phyloP scores from a whole-genome alignment of 345 rosid species.

The Eucalyptus urophylla region DNA sequence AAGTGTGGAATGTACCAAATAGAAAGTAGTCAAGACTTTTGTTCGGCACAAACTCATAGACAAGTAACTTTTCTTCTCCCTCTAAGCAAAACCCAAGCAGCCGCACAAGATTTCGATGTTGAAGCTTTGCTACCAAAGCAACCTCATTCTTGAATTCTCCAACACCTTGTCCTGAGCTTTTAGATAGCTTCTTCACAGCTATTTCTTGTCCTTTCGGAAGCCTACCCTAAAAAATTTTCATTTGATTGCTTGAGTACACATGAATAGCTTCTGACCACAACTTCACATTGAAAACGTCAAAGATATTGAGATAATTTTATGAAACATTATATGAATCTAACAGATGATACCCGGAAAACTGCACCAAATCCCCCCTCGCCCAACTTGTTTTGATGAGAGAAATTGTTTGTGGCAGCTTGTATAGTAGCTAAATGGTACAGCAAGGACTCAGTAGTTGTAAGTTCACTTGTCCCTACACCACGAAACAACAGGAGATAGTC shows the following conservation, averaged over 20 bases:
- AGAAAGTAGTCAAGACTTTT: slow-evolving; percentile 27
- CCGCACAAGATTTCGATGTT: slow-evolving; percentile 39
- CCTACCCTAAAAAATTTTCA: slow-evolving; percentile 10
- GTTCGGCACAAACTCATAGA: slow-evolving; percentile 40
- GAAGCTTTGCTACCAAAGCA: slow-evolving; percentile 26
- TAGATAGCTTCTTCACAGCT: slow-evolving; percentile 18
- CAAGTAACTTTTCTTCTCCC: slow-evolving; percentile 28
- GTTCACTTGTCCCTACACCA: slow-evolving; percentile 10
- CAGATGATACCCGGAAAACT: slow-evolving; percentile 34
- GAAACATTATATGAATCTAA: neutral
- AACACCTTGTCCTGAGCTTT: neutral
- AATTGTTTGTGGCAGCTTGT: slow-evolving; percentile 30
- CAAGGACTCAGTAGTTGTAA: slow-evolving; percentile 19
- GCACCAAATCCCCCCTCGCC: slow-evolving; percentile 71
- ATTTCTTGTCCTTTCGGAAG: slow-evolving; percentile 18
- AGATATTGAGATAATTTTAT: neutral
- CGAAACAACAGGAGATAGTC: neutral
- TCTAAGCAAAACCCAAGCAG: slow-evolving; percentile 32
- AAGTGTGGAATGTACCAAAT: neutral
- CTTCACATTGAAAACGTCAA: neutral
- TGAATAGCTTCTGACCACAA: neutral
- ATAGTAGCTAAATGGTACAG: slow-evolving; percentile 24
- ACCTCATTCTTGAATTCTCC: slow-evolving; percentile 31
- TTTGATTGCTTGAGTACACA: neutral
- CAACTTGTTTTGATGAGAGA: slow-evolving; percentile 34